A percentile compares a stretch with the other conserved stretches of the same genome.
phyloP scores from a whole-genome alignment of 2,329 filamentous ascomycete genomes.

The Akanthomyces dipterigenus region DNA sequence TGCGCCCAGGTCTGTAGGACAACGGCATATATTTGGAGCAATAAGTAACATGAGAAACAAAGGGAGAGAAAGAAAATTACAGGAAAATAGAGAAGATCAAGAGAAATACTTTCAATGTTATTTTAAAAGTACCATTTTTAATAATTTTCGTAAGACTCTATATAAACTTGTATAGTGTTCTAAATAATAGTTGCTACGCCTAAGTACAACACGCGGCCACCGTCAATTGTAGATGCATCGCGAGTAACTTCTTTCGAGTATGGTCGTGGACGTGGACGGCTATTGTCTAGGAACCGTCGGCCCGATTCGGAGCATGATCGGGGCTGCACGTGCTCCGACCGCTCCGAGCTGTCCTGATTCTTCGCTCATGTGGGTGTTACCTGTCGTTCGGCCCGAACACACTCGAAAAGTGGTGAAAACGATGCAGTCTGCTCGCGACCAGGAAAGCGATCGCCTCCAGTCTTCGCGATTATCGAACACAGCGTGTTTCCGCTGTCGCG shows the following conservation, averaged over 20 bases:
- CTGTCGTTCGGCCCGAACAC: background rate
- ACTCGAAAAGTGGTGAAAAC: background rate
- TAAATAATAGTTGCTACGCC: too few relatives aligned
- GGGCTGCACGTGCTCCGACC: background rate
- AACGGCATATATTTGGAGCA: too few relatives aligned
- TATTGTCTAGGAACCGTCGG: background rate
- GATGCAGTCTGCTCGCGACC: background rate
- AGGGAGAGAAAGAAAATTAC: too few relatives aligned
- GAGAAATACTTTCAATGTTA: too few relatives aligned
- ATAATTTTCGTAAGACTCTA: too few relatives aligned
- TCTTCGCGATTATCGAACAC: background rate
- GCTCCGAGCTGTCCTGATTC: background rate
- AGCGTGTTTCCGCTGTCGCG: constrained; percentile 3
- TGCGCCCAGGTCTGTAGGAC: too few relatives aligned
- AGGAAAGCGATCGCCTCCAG: background rate
- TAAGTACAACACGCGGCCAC: too few relatives aligned
- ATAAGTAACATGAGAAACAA: too few relatives aligned
- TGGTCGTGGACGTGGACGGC: background rate
- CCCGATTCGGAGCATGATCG: background rate
- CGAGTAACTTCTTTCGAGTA: background rate
- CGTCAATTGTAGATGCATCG: too few relatives aligned
- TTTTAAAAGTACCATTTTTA: too few relatives aligned
- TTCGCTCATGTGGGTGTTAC: background rate
- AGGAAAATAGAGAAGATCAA: too few relatives aligned
- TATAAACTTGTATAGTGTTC: background rate